Evolutionary conservation across 1,284 basidiomycete genomes (phyloP).

Genomic region (Ganoderma sp.): DNA sequence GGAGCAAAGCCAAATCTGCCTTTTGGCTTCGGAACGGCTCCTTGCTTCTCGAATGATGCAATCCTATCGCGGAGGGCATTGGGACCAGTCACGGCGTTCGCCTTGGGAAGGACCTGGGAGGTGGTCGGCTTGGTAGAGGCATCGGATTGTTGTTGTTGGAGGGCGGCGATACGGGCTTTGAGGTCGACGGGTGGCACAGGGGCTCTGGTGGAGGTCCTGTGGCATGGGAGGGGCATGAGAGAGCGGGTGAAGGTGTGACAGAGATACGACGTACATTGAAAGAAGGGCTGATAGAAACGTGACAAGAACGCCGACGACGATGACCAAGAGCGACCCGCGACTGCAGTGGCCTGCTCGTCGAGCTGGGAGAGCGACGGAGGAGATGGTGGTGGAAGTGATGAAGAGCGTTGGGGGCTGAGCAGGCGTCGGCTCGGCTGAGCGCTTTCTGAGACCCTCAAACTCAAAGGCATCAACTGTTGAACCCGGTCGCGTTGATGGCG

Average conservation of each 20-base stretch:
- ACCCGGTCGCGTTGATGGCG: constrained; percentile 25
- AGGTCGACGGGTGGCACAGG: constrained; percentile 60
- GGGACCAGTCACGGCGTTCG: constrained; percentile 41
- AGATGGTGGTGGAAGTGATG: constrained; percentile 38
- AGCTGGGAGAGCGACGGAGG: constrained; percentile 28
- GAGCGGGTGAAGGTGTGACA: constrained; percentile 12
- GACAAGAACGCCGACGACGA: constrained; percentile 32
- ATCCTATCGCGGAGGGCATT: constrained; percentile 71
- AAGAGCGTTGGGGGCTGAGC: constrained; percentile 26
- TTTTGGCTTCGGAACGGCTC: constrained; percentile 73
- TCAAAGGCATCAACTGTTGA: constrained; percentile 14
- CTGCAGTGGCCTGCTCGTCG: constrained; percentile 40
- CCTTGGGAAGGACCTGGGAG: constrained; percentile 38
- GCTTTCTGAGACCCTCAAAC: constrained; percentile 3
- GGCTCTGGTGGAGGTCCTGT: constrained; percentile 44
- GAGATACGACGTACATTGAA: constrained; percentile 34
- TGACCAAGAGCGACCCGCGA: constrained; percentile 44
- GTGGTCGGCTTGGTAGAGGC: constrained; percentile 26
- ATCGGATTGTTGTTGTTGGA: constrained; percentile 63
- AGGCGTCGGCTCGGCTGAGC: constrained; percentile 13
- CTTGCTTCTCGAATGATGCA: constrained; percentile 77
- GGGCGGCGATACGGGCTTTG: constrained; percentile 77
- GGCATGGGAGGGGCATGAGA: constrained; percentile 18
- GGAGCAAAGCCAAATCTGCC: constrained; percentile 75
- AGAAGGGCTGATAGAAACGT: constrained; percentile 32